Evolutionary conservation across 1,284 basidiomycete genomes (phyloP).

Genomic region (Gymnopus androsaceus): DNA sequence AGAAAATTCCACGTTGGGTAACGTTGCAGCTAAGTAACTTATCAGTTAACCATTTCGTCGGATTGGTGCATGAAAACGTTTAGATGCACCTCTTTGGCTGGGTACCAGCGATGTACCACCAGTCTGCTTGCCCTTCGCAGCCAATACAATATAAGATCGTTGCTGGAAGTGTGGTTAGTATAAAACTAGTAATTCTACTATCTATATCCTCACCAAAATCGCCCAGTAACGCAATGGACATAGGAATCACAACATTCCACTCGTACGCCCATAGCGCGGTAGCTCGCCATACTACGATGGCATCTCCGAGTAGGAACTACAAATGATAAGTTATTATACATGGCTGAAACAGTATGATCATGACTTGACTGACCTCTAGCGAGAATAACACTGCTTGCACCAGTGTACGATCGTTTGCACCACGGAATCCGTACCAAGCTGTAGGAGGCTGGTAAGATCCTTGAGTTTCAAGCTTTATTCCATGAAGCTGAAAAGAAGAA

Average conservation of each 20-base stretch:
- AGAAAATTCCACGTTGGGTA: not conserved
- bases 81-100: not conserved
- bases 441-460: not conserved
- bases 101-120: conserved; percentile 6
- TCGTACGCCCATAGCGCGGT: not conserved
- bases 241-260: not conserved
- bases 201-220: conserved; percentile 1
- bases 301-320: conserved; percentile 1
- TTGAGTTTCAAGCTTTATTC: not conserved
- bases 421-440: conserved; percentile 2
- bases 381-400: not conserved
- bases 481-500: not conserved
- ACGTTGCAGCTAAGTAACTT: not conserved
- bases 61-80: too few relatives aligned
- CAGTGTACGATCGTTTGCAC: not conserved
- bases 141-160: not conserved
- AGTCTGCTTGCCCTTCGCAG: not conserved
- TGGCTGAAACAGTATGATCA: not conserved
- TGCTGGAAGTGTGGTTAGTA: not conserved
- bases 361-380: not conserved
- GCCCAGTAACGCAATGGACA: not conserved
- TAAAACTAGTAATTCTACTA: not conserved
- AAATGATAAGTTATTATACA: not conserved
- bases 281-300: not conserved
- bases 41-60: not conserved